Evolutionary conservation across 176 grass and related monocot genomes (phyloP), one percentile per base, ranked within the genome.

Genomic region (Aechmea fasciata): DNA sequence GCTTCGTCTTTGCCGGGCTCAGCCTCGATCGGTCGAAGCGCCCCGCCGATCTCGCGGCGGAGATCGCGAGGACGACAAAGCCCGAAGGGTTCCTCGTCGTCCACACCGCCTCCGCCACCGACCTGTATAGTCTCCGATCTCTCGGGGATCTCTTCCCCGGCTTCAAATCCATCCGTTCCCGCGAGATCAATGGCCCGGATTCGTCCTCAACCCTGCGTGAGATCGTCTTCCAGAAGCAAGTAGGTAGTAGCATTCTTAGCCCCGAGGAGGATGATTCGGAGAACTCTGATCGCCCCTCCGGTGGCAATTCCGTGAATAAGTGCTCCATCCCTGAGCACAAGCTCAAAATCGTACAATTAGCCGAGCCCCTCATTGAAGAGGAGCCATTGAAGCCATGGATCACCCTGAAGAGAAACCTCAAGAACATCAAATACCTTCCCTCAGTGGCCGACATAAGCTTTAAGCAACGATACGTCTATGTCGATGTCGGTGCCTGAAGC

Each of bases 351-450:
- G 4, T 87, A 11, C 57, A 61, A 6, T 81, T 70, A 11, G 84
- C 88, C 3, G 88, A 91, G 54, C 78, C 84, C 11, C 69, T 91
- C 64, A 91, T 91, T 55, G 54, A 29, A 64, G 68, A 84, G 18
- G 88, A 91, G 57, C 88, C 88, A 62, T 47, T 76, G 9, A 91
- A 91, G 53, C 84, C 88, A 52, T 91, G 88, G 88, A 66, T 91
- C 70, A 69, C 85, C 20, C 75, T 91, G 24, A 91, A 87, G 77
- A 47, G 78, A n/a, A 91, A 91, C 75, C 19, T 82, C 24, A 84
- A 80, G 59, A 87, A 85, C 69, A 81, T 91, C 63, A 91, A 69
- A 49, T 91, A 91, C 69, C 71, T 91, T 12, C 81, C 88, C 41
- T 71, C 75, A 13, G 69, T 85, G 10, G 84, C 79, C 3, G 88